Percentiles rank a stretch among this genome's conserved stretches.
Evolutionary conservation across 306 rosid genomes (phyloP).

Genomic region (Trifolium pratense): DNA sequence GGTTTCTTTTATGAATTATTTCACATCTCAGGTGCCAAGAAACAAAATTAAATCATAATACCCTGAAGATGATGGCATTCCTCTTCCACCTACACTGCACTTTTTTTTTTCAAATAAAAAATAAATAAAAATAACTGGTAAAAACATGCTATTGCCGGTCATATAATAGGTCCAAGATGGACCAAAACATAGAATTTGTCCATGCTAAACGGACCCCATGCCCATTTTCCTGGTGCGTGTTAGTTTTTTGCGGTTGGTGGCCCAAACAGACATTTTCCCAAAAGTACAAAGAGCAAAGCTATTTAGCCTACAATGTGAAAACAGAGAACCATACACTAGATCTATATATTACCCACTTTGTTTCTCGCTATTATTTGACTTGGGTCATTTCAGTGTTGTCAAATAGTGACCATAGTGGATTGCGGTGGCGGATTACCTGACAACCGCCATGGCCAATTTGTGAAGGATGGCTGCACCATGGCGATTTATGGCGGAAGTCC

Average conservation of each 20-base stretch:
- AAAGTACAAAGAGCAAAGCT: not conserved
- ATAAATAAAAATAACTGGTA: no score
- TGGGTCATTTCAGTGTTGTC: no score
- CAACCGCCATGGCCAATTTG: not conserved
- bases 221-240: not conserved
- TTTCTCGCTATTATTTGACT: not conserved
- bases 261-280: not conserved
- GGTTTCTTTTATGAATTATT: no score
- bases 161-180: no score
- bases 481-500: not conserved
- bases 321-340: not conserved
- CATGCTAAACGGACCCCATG: no score
- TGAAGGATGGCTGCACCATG: not conserved
- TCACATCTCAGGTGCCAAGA: not conserved
- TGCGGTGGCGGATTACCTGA: not conserved
- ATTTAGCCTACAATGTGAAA: not conserved
- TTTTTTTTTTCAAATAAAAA: no score
- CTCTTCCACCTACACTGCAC: no score
- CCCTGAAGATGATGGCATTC: no score
- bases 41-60: constrained; percentile 12
- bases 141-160: no score
- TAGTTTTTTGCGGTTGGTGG: not conserved
- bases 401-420: not conserved
- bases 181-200: no score
- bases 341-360: not conserved